Evolutionary conservation across 352 stramenopile genomes (phyloP).

Genomic region (Pythium grandisporangium): DNA sequence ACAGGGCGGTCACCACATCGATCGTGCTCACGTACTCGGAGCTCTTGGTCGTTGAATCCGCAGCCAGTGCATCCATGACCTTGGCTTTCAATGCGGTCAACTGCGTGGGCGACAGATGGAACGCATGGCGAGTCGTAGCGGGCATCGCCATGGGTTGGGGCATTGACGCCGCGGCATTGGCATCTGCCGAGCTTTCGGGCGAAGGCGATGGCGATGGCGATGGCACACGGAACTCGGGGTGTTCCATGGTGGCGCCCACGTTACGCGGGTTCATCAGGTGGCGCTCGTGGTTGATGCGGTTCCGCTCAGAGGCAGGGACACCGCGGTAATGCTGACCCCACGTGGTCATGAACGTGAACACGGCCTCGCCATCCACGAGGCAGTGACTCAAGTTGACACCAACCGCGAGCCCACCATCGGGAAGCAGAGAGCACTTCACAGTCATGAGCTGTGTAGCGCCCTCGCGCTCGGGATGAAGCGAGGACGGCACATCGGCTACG

Average conservation of each 20-base stretch:
- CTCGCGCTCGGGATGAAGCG: conserved; percentile 19
- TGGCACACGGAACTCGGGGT: conserved; percentile 29
- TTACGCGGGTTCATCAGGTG: conserved; percentile 19
- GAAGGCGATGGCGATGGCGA: neutral
- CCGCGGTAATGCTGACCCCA: conserved; percentile 46
- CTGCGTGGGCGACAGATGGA: conserved; percentile 30
- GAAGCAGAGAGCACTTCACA: conserved; percentile 27
- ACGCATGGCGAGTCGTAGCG: conserved; percentile 26
- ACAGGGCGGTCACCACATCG: conserved; percentile 39
- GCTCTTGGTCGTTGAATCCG: neutral
- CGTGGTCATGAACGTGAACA: conserved; percentile 55
- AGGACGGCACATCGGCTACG: conserved; percentile 15
- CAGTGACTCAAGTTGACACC: conserved; percentile 31
- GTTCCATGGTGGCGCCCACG: conserved; percentile 7
- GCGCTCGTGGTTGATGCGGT: conserved; percentile 27
- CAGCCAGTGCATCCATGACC: conserved; percentile 1
- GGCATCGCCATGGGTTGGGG: conserved; percentile 6
- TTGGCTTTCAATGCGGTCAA: conserved; percentile 31
- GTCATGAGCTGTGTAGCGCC: conserved; percentile 14
- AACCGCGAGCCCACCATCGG: conserved; percentile 35
- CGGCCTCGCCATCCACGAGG: conserved; percentile 33
- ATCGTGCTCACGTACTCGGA: conserved; percentile 36
- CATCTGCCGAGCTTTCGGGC: neutral
- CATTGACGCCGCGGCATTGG: neutral
- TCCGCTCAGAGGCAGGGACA: conserved; percentile 13